Evolutionary conservation across 2,329 filamentous ascomycete species (phyloP), one percentile per base, ranked within the genome.

Genomic region (Fusarium brachygibbosum): DNA sequence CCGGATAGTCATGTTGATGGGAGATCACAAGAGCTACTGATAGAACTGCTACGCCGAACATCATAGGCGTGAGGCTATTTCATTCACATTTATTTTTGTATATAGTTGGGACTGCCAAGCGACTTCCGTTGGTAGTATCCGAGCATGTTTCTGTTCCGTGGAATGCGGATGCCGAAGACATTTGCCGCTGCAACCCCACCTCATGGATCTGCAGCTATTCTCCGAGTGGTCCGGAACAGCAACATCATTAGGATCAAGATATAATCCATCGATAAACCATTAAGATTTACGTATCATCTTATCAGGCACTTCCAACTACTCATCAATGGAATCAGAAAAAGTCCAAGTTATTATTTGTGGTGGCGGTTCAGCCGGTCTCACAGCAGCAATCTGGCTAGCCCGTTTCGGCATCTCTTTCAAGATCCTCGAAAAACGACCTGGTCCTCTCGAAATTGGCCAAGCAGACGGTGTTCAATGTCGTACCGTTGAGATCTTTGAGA

Each of bases 401-500:
- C 60, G 62, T 3, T 65, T 66, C n/a, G 37, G 28, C 13, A 65
- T 65, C 2, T 37, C 50, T 17, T 65, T 65, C 41, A 65, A 31
- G 7, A 65, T 65, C 3, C 53, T 65, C 1, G 62, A 65, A 25
- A 45, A 19, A 1, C 61, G 53, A 8, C 2, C 46, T 2, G 60
- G 53, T 1, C 60, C 60, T 12, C 46, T 65, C 1, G 53, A 59
- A 4, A 60, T 65, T 6, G 81, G 82, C 5, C 82, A 85, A 66
- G 82, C 83, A 35, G 82, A 85, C 60, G 82, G 83, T 11, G 76
- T 80, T 11, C 88, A 92, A 77, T 87, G 85, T 66, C 87, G 90
- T 3, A 91, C 88, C 0, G 81, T 93, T 6, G 89, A 93, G 76
- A 91, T 93, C 9, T 87, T 93, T 59, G 90, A 93, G 70, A 88